Base-by-base conservation (phyloP, 352 stramenopile genomes). In the Phytophthora cactorum region DNA sequence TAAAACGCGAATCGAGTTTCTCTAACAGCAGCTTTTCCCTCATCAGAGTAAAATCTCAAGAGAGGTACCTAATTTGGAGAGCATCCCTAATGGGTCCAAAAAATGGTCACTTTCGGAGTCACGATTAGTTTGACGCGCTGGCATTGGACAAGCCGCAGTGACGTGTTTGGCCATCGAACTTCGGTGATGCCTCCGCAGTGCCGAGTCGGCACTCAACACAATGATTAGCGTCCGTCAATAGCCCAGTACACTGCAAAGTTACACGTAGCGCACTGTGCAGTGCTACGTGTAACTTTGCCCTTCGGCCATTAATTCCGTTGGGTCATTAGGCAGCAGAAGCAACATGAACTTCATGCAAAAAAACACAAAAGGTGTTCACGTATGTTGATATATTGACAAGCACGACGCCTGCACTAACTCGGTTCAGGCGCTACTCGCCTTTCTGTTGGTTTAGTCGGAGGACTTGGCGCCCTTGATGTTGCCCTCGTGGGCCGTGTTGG, bases 401-500 rank as follows among this genome's bases (percentile, higher is more conserved):
- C 45, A 58, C 49, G 51, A 56, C 44, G 47, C 52, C 44, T 58
- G 57, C 43, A 55, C 49, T 36, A 55, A 50, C 36, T 49, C 25
- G 12, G 10, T 28, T 60, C 36, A 52, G 32, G 22, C 59, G 54
- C 52, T 70, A 70, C 50, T 74, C 36, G 51, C 43, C 44, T 52
- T 43, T 54, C 9, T 47, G 17, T 45, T 36, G 25, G 51, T 53
- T 82, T 76, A 94, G 72, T 94, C 84, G 27, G 82, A 90, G 34
- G 78, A 85, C 62, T 88, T 86, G 44, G 78, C 86, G 49, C 86
- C 78, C 47, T 79, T 78, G 50, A 80, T 72, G 65, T 52, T 56
- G 29, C 72, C 75, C 34, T 85, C 77, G 7, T 59, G 68, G 31
- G 81, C 86, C 31, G 93, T 97, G 78, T 98, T 98, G 15, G 97